These are phyloP conservation scores for Lentinus tigrinus DNA, from an alignment of 768 basidiomycete genomes.

Conservation along the genomic window DNA sequence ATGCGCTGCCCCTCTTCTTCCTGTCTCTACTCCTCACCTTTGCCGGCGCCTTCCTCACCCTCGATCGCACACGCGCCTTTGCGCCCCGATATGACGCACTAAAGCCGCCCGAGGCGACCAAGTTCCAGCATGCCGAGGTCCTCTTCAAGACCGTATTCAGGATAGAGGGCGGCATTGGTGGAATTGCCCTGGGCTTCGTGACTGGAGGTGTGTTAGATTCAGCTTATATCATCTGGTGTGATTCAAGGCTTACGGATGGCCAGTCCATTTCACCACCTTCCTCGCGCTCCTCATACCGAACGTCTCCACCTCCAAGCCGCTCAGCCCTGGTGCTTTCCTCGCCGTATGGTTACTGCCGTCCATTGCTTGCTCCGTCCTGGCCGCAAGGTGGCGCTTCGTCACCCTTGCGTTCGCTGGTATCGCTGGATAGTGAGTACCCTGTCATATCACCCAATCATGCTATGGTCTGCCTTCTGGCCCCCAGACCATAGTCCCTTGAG, in stretches of 20 bases:
- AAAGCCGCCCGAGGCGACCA: conserved; percentile 25
- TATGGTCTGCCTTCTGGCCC: too few relatives aligned
- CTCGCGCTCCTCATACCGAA: conserved; percentile 57
- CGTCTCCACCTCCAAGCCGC: conserved; percentile 41
- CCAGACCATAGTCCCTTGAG: too few relatives aligned
- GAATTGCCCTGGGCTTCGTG: conserved; percentile 53
- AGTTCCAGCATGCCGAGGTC: conserved; percentile 12
- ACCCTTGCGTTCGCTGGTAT: conserved; percentile 49
- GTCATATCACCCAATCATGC: background rate
- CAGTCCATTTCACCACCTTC: conserved; percentile 62
- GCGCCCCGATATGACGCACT: conserved; percentile 38
- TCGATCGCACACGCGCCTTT: conserved; percentile 69
- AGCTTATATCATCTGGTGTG: background rate
- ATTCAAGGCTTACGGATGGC: background rate
- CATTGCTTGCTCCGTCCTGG: conserved; percentile 45
- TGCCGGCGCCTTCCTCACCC: conserved; percentile 69
- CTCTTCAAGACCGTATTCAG: conserved; percentile 37
- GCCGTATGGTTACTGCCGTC: conserved; percentile 59
- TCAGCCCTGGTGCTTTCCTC: conserved; percentile 52
- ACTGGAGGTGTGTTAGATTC: conserved; percentile 51
- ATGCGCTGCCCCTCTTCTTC: conserved; percentile 59
- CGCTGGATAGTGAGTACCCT: conserved; percentile 50
- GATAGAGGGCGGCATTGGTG: conserved; percentile 65
- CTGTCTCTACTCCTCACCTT: conserved; percentile 57
- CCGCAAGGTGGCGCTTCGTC: conserved; percentile 53